phyloP scores from a whole-genome alignment of 2,329 filamentous ascomycete genomes.

The Sporothrix luriei region DNA sequence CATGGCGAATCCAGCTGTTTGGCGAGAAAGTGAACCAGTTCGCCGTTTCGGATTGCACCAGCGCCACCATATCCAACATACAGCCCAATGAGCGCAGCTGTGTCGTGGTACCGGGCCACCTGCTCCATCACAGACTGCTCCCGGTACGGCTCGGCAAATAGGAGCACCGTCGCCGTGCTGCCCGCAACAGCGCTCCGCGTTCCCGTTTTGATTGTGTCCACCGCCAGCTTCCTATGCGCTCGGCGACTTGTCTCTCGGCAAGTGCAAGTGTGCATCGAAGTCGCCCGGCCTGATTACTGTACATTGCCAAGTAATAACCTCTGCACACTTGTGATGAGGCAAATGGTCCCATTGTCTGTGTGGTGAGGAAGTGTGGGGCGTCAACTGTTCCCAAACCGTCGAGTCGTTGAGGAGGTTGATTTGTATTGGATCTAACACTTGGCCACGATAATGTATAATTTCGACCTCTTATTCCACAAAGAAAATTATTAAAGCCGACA shows the following conservation, averaged over 20 bases:
- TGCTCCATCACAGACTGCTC: conserved; percentile 61
- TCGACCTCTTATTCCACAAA: no score
- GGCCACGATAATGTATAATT: no score
- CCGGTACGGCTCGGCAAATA: conserved; percentile 57
- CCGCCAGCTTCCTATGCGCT: conserved; percentile 36
- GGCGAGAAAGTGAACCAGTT: conserved; percentile 48
- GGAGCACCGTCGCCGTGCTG: conserved; percentile 60
- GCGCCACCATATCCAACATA: conserved; percentile 57
- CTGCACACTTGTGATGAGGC: background rate
- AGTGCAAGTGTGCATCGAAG: conserved; percentile 45
- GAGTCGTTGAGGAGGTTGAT: no score
- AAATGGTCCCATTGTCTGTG: conserved; percentile 1
- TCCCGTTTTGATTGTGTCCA: conserved; percentile 44
- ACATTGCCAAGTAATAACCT: conserved; percentile 29
- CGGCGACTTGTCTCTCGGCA: conserved; percentile 42
- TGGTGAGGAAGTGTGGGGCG: background rate
- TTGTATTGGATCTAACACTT: no score
- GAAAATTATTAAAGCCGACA: no score
- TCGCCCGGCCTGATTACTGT: conserved; percentile 37
- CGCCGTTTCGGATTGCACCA: conserved; percentile 68
- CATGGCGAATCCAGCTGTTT: conserved; percentile 40
- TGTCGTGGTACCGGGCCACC: conserved; percentile 70
- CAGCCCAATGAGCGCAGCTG: conserved; percentile 57
- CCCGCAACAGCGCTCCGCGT: conserved; percentile 58
- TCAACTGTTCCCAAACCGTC: no score